Evolutionary conservation across 257 asterid genomes (phyloP).

Genomic region (Solanum chiquidenum): DNA sequence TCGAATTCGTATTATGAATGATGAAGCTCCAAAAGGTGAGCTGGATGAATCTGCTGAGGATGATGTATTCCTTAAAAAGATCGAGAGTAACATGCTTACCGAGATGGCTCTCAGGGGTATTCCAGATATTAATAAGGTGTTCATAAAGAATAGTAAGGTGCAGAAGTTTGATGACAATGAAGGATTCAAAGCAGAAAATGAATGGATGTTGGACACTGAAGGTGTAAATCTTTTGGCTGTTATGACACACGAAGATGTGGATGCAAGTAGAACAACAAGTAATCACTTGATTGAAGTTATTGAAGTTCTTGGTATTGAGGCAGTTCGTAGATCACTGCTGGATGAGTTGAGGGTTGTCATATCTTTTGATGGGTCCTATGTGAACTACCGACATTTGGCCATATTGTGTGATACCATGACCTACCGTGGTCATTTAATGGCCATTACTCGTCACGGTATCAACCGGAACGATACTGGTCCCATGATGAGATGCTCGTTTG

Average conservation of each 20-base stretch:
- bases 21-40: conserved; percentile 97
- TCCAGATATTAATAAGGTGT: conserved; percentile 96
- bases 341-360: conserved; percentile 97
- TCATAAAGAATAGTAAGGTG: conserved; percentile 70
- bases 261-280: conserved; percentile 83
- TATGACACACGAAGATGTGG: conserved; percentile 88
- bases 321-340: conserved; percentile 81
- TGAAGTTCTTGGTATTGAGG: conserved; percentile 97
- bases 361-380: conserved; percentile 96
- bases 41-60: conserved; percentile 94
- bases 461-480: conserved; percentile 97
- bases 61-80: conserved; percentile 94
- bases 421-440: conserved; percentile 98
- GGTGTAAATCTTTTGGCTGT: conserved; percentile 97
- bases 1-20: conserved; percentile 97
- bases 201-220: conserved; percentile 98
- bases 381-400: conserved; percentile 88
- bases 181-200: conserved; percentile 84
- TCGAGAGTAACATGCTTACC: conserved; percentile 94
- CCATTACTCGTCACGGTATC: conserved; percentile 96
- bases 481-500: conserved; percentile 98
- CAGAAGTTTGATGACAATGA: conserved; percentile 67
- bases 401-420: conserved; percentile 98
- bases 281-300: conserved; percentile 95
- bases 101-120: conserved; percentile 99